Percentiles rank a stretch among this genome's conserved stretches.
Evolutionary conservation across 108 stramenopile genomes (phyloP).

Genomic region (Nannochloropsis salina): DNA sequence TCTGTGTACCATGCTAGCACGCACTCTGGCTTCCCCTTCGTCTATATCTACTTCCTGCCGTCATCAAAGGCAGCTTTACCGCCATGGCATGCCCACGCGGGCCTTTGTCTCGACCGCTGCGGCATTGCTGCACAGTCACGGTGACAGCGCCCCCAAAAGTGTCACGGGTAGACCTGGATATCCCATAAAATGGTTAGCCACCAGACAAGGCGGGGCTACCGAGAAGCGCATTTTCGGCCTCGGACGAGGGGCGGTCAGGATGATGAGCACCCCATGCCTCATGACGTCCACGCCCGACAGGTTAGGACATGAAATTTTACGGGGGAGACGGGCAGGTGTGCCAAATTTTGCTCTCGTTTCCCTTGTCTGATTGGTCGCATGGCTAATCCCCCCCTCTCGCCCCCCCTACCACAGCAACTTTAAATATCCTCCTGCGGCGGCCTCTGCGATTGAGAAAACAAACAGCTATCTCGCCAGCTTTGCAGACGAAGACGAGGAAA

Average conservation of each 20-base stretch:
- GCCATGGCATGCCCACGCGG: neutral
- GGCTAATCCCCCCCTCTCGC: neutral
- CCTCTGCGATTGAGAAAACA: neutral
- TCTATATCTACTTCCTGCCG: no score
- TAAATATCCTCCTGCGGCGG: neutral
- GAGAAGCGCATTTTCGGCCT: neutral
- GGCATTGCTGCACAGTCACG: neutral
- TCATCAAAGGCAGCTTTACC: neutral
- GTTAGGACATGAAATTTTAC: neutral
- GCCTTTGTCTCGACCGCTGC: slow-evolving; percentile 3
- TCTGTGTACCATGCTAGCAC: no score
- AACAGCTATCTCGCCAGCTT: slow-evolving; percentile 6
- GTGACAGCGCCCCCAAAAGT: no score
- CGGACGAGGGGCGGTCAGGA: neutral
- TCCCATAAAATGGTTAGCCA: slow-evolving; percentile 4
- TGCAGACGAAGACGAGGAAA: neutral
- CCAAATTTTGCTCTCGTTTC: no score
- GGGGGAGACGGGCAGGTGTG: no score
- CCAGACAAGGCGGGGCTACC: neutral
- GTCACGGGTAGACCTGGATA: neutral
- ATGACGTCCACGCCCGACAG: neutral
- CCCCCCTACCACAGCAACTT: neutral
- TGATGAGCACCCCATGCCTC: slow-evolving; percentile 11
- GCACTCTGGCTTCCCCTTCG: no score
- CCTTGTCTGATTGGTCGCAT: no score